Conservation (phyloP, 257 asterid species). For the Fraxinus quadrangulata region DNA sequence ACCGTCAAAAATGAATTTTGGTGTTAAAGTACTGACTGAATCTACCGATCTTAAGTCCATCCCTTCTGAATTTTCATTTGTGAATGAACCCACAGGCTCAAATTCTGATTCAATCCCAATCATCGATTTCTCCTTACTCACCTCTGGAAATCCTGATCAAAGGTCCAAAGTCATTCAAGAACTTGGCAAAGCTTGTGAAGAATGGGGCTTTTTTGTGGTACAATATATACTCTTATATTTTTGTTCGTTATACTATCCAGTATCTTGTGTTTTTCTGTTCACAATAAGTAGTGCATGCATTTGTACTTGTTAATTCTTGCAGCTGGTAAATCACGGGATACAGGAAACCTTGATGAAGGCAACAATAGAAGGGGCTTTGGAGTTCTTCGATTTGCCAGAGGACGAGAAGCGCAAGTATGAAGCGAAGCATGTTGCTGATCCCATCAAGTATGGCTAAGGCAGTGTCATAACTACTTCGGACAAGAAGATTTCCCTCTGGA, state of each 20-base stretch:
- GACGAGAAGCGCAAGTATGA: constrained; percentile 36
- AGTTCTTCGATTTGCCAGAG: constrained; percentile 37
- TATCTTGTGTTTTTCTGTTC: not conserved
- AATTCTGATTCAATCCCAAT: constrained; percentile 38
- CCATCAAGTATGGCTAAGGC: constrained; percentile 36
- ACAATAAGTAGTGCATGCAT: not conserved
- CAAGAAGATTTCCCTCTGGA: constrained; percentile 41
- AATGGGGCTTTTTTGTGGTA: constrained; percentile 64
- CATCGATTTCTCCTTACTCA: constrained; percentile 43
- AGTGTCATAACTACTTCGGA: constrained; percentile 25
- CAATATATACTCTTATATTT: not conserved
- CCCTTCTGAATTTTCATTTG: constrained; percentile 30
- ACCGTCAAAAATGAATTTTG: not conserved
- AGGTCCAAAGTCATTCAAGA: constrained; percentile 32
- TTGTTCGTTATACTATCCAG: not conserved
- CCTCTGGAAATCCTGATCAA: constrained; percentile 27
- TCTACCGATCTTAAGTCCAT: constrained; percentile 21
- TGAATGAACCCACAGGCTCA: constrained; percentile 20
- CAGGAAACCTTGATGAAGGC: constrained; percentile 31
- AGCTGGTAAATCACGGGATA: constrained; percentile 55
- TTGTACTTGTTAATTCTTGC: constrained; percentile 5
- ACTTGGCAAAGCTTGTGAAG: constrained; percentile 41
- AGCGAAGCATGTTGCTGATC: constrained; percentile 36
- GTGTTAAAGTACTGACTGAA: constrained; percentile 24
- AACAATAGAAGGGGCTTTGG: constrained; percentile 19